Conservation (phyloP, 495 filamentous ascomycete genomes). For the Penicillium atrosanguineum region DNA sequence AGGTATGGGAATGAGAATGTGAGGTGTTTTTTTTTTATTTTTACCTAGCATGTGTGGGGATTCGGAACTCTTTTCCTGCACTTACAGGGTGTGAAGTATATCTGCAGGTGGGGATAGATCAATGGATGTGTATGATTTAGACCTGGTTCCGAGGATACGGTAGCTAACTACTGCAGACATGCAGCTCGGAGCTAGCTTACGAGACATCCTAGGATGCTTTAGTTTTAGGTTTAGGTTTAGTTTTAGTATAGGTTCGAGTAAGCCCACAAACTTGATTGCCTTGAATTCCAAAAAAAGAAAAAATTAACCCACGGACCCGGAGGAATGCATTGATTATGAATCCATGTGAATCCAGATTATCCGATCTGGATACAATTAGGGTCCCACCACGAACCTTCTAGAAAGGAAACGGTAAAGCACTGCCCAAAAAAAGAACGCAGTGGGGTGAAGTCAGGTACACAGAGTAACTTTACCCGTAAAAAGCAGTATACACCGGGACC, state of each 20-base stretch:
- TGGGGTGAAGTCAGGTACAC: constrained; percentile 12
- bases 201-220: not conserved
- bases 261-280: not conserved
- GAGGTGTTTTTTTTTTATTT: no score
- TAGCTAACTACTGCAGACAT: not conserved
- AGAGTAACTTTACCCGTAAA: constrained; percentile 6
- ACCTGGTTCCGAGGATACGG: not conserved
- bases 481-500: not conserved
- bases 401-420: constrained; percentile 12
- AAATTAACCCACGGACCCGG: no score
- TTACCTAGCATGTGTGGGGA: no score
- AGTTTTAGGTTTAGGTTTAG: no score
- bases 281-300: no score
- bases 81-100: not conserved
- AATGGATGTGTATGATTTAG: not conserved
- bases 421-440: constrained; percentile 15
- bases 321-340: not conserved
- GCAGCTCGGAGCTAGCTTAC: not conserved
- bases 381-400: constrained; percentile 15
- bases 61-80: not conserved
- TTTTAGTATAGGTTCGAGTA: not conserved
- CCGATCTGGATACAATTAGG: not conserved
- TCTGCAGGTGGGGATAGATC: not conserved
- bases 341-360: not conserved
- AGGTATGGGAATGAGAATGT: not conserved